Conservation (phyloP, 805 yeast genomes). For the Saccharomycopsis fodiens region DNA sequence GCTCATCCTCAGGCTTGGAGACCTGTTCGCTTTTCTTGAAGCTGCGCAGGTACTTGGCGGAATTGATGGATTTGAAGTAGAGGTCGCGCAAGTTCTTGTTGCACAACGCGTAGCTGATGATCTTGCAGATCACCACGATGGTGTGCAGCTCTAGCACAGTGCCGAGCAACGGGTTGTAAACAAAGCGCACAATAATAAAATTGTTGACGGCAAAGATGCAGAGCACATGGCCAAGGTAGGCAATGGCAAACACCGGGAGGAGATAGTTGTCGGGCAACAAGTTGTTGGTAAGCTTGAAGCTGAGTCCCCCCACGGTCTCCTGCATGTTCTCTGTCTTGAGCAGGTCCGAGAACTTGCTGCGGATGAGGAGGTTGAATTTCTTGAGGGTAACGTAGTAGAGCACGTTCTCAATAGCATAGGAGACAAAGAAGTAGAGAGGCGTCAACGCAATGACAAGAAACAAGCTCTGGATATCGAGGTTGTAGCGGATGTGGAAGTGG, state of each 20-base stretch:
- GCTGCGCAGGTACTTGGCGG: slow-evolving; percentile 14
- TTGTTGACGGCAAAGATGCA: slow-evolving; percentile 26
- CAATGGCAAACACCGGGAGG: slow-evolving; percentile 26
- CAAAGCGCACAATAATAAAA: slow-evolving; percentile 27
- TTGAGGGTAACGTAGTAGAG: slow-evolving; percentile 21
- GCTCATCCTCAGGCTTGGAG: slow-evolving; percentile 3
- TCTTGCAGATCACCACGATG: slow-evolving; percentile 33
- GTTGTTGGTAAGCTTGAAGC: slow-evolving; percentile 13
- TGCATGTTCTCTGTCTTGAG: neutral
- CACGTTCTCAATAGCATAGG: slow-evolving; percentile 29
- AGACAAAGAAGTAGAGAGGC: slow-evolving; percentile 30
- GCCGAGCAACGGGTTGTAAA: slow-evolving; percentile 37
- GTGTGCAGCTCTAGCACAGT: slow-evolving; percentile 35
- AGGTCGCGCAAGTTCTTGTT: slow-evolving; percentile 37
- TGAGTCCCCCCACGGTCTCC: slow-evolving; percentile 1
- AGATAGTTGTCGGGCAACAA: slow-evolving; percentile 22
- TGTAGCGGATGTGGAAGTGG: slow-evolving; percentile 27
- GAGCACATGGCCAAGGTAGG: slow-evolving; percentile 28
- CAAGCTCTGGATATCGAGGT: slow-evolving; percentile 26
- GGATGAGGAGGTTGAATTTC: slow-evolving; percentile 14
- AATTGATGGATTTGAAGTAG: slow-evolving; percentile 21
- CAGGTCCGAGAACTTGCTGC: slow-evolving; percentile 5
- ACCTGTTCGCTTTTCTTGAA: slow-evolving; percentile 4
- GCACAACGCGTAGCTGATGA: slow-evolving; percentile 35
- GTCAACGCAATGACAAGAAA: slow-evolving; percentile 22